Percentiles rank a stretch among this genome's conserved stretches.
phyloP scores from a whole-genome alignment of 2,329 filamentous ascomycete species.

The Aspergillus alliaceus region DNA sequence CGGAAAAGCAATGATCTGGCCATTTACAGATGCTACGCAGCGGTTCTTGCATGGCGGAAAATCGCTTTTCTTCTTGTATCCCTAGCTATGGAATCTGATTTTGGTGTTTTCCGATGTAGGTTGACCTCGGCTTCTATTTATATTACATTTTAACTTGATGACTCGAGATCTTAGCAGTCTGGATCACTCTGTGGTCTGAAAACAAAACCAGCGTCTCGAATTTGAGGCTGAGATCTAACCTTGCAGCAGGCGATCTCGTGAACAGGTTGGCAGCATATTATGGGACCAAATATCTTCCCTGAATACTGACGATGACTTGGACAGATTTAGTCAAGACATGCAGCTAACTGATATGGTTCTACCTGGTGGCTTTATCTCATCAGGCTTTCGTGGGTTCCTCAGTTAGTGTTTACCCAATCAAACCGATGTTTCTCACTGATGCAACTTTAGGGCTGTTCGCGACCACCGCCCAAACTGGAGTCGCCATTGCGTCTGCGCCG shows the following conservation, averaged over 20 bases:
- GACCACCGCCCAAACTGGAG: neutral
- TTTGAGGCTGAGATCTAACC: neutral
- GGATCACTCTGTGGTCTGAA: neutral
- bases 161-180: neutral
- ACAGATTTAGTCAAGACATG: neutral
- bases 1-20: neutral
- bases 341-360: neutral
- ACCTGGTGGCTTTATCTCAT: neutral
- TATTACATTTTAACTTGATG: too few relatives aligned
- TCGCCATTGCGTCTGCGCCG: neutral
- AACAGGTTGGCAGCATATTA: neutral
- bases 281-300: neutral
- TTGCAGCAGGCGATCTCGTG: neutral
- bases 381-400: neutral
- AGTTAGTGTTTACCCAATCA: neutral
- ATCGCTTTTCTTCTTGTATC: neutral
- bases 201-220: neutral
- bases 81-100: neutral
- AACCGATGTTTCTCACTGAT: neutral
- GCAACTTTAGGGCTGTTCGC: neutral
- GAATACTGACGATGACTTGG: neutral
- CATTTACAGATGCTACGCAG: neutral
- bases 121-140: too few relatives aligned
- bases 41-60: neutral
- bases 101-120: neutral